phyloP scores from a whole-genome alignment of 495 filamentous ascomycete genomes.

The Penicillium pulvis region DNA sequence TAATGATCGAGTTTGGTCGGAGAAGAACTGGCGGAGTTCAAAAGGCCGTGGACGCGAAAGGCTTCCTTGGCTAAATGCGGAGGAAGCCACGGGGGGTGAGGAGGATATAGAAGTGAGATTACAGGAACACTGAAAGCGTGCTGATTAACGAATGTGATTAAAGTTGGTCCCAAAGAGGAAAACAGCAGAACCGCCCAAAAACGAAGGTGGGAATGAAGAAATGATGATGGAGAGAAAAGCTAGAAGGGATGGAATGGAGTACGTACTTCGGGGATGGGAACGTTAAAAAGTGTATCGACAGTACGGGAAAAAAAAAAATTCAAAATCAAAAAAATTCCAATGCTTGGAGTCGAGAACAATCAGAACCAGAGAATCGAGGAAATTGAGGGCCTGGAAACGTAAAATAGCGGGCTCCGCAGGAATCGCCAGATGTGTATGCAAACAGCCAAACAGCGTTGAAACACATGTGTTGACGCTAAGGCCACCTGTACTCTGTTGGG shows the following conservation, averaged over 20 bases:
- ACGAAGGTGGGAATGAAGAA: conserved; percentile 35
- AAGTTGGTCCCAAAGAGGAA: conserved; percentile 25
- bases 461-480: conserved; percentile 10
- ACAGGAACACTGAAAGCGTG: conserved; percentile 23
- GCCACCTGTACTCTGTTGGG: conserved; percentile 23
- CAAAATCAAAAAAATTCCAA: background rate
- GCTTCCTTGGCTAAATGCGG: conserved; percentile 49
- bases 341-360: background rate
- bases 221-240: conserved; percentile 25
- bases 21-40: conserved; percentile 52
- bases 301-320: background rate
- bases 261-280: conserved; percentile 6
- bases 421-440: background rate
- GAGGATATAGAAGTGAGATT: conserved; percentile 19
- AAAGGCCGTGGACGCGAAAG: conserved; percentile 53
- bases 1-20: conserved; percentile 45
- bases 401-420: background rate
- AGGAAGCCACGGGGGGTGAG: conserved; percentile 48
- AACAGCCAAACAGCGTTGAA: conserved; percentile 20
- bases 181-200: conserved; percentile 13
- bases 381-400: background rate
- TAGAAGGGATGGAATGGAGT: conserved; percentile 25
- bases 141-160: conserved; percentile 27
- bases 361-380: background rate
- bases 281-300: background rate